Evolutionary conservation across 306 rosid genomes (phyloP).

Genomic region (Lagenaria siceraria): DNA sequence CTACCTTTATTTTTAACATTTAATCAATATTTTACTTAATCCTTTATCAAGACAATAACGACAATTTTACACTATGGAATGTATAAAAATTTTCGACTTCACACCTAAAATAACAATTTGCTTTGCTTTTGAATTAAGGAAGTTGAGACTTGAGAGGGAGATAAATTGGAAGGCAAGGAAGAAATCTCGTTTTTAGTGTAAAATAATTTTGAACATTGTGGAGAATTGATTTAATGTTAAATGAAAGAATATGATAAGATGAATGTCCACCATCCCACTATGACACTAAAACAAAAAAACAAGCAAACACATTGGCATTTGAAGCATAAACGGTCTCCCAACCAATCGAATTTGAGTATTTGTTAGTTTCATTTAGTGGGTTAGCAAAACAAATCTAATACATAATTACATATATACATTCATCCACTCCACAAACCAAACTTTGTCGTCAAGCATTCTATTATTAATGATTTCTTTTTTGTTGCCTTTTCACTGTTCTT

Average conservation of each 20-base stretch:
- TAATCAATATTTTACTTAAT: no score
- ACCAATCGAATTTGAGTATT: background rate
- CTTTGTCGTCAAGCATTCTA: background rate
- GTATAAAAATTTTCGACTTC: no score
- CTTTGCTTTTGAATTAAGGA: background rate
- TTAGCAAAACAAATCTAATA: background rate
- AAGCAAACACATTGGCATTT: background rate
- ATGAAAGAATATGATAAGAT: background rate
- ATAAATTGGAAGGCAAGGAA: background rate
- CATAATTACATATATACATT: background rate
- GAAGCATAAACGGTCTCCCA: background rate
- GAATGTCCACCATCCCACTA: background rate
- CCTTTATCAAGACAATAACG: no score
- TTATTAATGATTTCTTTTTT: background rate
- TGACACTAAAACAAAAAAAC: background rate
- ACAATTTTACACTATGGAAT: no score
- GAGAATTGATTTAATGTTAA: background rate
- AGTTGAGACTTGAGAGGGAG: background rate
- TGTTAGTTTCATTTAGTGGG: background rate
- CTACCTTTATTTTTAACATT: no score
- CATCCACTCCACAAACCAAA: slow-evolving; percentile 4
- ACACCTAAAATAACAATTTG: no score
- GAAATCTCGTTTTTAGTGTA: background rate
- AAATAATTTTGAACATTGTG: background rate
- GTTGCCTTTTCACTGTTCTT: background rate